These are phyloP conservation scores for Linnemannia schmuckeri DNA, from an alignment of 192 early-diverging fungal genomes.

Conservation along the genomic window DNA sequence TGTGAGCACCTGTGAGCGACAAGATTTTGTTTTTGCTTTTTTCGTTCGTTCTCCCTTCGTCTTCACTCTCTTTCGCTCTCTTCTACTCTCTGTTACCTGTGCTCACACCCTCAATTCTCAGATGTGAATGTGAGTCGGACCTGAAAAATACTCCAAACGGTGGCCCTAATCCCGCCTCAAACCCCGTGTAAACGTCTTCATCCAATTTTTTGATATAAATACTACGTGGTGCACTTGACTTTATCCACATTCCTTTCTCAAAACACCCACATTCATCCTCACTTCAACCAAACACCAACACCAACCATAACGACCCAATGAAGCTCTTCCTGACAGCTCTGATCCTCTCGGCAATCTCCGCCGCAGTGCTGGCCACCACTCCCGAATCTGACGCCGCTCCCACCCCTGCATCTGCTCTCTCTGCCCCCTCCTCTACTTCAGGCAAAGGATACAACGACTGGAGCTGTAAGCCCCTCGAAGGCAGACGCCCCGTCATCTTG, in stretches of 20 bases:
- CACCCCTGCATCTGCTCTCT: neutral
- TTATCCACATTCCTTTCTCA: neutral
- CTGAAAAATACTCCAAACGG: too few relatives aligned
- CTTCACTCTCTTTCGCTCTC: too few relatives aligned
- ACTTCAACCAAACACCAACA: neutral
- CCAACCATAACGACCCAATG: neutral
- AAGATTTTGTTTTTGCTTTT: neutral
- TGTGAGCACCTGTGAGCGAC: slow-evolving; percentile 1
- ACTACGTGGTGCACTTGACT: too few relatives aligned
- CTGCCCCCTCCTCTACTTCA: neutral
- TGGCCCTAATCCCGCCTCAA: too few relatives aligned
- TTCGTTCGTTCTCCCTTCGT: neutral
- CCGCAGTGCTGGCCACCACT: neutral
- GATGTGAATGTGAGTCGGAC: too few relatives aligned
- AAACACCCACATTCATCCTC: neutral
- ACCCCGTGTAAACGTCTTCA: too few relatives aligned
- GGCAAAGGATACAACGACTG: slow-evolving; percentile 39
- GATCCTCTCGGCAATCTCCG: neutral
- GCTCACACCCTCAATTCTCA: neutral
- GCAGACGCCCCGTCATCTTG: slow-evolving; percentile 22
- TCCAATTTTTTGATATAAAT: too few relatives aligned
- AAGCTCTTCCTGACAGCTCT: neutral
- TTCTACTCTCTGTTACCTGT: neutral
- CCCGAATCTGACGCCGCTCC: neutral
- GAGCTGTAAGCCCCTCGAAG: slow-evolving; percentile 30